Base-by-base conservation (phyloP, 2,329 filamentous ascomycete species). In the Fusarium austroafricanum region DNA sequence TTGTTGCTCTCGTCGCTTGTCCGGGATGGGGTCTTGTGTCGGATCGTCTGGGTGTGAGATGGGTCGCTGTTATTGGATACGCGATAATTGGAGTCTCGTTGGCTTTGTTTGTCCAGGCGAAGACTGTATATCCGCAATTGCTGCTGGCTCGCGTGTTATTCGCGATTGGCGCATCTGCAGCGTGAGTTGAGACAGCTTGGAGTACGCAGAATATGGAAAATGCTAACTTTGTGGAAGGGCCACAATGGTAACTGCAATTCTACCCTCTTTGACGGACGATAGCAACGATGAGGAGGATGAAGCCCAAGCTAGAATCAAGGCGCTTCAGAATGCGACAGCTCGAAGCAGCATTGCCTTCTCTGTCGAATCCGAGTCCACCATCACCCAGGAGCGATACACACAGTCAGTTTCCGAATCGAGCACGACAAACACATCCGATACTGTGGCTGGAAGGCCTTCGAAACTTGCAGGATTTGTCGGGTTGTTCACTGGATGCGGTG, bases 241-340 rank as follows among this genome's bases (percentile, higher is more conserved):
- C 15, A 98, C 96, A 2, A 99, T 99, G 96, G 96, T 99, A 20
- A 98, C 96, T 10, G 96, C 96, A 5, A 93, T 97, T 44, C 84
- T 99, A 23, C 96, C 96, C 2, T 90, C 86, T 12, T 79, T 91
- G 69, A 89, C 88, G 7, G 85, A 86, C 65, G 86, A 87, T 31
- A 80, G 75, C 38, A 75, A 75, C 38, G 67, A 73, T 3, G 68
- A 58, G 38, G 74, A 70, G 61, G 64, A 75, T 71, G 56, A 72
- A 5, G 67, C 59, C 5, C 64, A 69, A 18, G 71, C 71, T 35
- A 62, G 72, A 35, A 75, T 73, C 33, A 82, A 83, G 71, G 75
- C 77, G 14, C 67, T 77, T 9, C 79, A 79, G 44, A 52, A 52
- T 65, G 52, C 61, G 33, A 79, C 77, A 44, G 73, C 83, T 21